Percentiles rank a stretch among this genome's conserved stretches.
phyloP scores from a whole-genome alignment of 2,329 filamentous ascomycete genomes.

The Neurospora crassa region DNA sequence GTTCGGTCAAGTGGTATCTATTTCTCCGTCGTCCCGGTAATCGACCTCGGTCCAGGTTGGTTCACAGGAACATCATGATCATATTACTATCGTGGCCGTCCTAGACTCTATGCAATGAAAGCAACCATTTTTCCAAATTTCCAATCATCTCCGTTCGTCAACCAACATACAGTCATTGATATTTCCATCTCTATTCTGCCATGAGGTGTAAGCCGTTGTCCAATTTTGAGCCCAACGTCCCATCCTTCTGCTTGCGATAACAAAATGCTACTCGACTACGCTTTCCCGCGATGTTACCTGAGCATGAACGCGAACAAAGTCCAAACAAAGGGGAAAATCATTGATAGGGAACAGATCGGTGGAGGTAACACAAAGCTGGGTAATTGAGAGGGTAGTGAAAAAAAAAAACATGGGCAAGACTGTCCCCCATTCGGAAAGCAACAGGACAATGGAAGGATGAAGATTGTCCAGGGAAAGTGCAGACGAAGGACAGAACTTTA shows the following conservation, averaged over 20 bases:
- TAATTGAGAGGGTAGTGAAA: background rate
- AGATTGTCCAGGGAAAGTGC: background rate
- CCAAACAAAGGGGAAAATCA: background rate
- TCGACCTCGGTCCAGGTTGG: background rate
- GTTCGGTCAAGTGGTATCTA: background rate
- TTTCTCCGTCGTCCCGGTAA: background rate
- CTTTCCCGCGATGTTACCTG: background rate
- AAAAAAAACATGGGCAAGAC: background rate
- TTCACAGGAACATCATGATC: background rate
- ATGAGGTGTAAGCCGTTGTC: background rate
- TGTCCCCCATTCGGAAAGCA: background rate
- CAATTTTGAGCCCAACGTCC: background rate
- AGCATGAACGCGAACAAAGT: background rate
- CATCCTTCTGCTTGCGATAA: background rate
- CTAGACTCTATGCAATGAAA: background rate
- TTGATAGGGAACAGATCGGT: background rate
- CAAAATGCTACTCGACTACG: background rate
- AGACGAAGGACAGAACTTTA: background rate
- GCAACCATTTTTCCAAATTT: background rate
- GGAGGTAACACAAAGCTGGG: background rate
- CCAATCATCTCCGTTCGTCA: background rate
- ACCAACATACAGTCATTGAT: background rate
- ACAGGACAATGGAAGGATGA: background rate
- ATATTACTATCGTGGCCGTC: background rate
- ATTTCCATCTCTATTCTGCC: background rate